Evolutionary conservation across 2,329 filamentous ascomycete species (phyloP), one percentile per base, ranked within the genome.

Genomic region (Paraphoma chrysanthemicola): DNA sequence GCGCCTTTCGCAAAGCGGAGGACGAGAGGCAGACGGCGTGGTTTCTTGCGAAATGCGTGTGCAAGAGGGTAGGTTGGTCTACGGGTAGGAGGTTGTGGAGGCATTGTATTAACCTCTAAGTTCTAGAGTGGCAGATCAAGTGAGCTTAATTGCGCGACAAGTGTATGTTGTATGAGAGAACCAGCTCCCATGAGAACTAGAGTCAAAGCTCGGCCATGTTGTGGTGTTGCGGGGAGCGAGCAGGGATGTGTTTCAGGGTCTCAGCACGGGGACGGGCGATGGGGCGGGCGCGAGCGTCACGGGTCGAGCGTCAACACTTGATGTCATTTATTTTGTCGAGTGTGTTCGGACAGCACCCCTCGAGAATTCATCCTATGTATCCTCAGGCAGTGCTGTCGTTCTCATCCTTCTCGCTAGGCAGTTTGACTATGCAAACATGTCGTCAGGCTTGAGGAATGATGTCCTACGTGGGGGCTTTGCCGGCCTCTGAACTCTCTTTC

Each of bases 1-100:
- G 86, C 85, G 48, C 87, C 87, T 70, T 88, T 88, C 70, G 85
- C 81, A 73, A 89, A 88, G 59, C 87, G 83, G 43, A 89, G 79
- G 14, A 88, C 86, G 6, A 89, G 79, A 14, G 87, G 87, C 79
- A 86, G 84, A 74, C 87, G 85, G 4, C 78, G 73, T 28, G 80
- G 80, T 66, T 83, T 83, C 45, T 74, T 77, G 57, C 80, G 78
- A 38, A 75, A 72, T 14, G 77, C 75, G 59, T 82, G 72, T 47
- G 80, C 80, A 41, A 80, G 72, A 2, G 80, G 80, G 60, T 80
- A 81, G 3, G 79, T 81, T 14, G 79, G 74, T n/a, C 62, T 66
- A 46, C 73, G 73, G 14, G 33, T 30, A 10, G 60, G 33, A 10
- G 33, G 14, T 36, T 36, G 55, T 9, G 57, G 46, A 3, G 59